Percentiles rank a stretch among this genome's conserved stretches.
Conservation (phyloP, 495 filamentous ascomycete genomes). For the Xylaria castorea region DNA sequence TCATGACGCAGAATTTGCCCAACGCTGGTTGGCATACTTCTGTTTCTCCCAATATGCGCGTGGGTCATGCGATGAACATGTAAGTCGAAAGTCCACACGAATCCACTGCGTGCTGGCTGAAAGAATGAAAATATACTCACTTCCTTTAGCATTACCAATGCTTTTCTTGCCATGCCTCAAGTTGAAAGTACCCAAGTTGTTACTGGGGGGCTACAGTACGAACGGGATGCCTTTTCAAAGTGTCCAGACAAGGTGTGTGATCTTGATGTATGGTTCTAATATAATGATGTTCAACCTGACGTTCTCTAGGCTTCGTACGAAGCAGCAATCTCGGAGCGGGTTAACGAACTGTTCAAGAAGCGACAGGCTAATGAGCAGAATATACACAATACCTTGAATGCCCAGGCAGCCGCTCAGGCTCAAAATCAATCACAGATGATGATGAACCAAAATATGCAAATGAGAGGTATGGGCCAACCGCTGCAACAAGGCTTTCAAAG, state of each 20-base stretch:
- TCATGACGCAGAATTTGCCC: slow-evolving; percentile 30
- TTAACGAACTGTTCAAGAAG: slow-evolving; percentile 46
- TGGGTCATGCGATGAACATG: slow-evolving; percentile 46
- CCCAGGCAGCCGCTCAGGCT: slow-evolving; percentile 45
- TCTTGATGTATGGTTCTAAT: background rate
- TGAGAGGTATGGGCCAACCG: slow-evolving; percentile 51
- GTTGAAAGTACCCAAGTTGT: slow-evolving; percentile 43
- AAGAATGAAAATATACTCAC: slow-evolving; percentile 23
- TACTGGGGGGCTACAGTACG: slow-evolving; percentile 44
- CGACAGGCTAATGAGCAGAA: slow-evolving; percentile 50
- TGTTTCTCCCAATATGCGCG: slow-evolving; percentile 38
- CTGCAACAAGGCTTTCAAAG: slow-evolving; percentile 53
- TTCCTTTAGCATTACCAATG: slow-evolving; percentile 47
- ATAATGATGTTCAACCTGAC: slow-evolving; percentile 28
- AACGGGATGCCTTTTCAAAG: slow-evolving; percentile 50
- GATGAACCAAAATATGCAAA: slow-evolving; percentile 53
- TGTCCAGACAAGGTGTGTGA: slow-evolving; percentile 53
- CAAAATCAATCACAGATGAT: slow-evolving; percentile 53
- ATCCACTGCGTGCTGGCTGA: background rate
- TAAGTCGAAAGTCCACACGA: slow-evolving; percentile 30
- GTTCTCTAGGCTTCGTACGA: slow-evolving; percentile 47
- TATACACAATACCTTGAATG: slow-evolving; percentile 50
- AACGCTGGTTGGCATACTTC: slow-evolving; percentile 44
- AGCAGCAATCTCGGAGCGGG: slow-evolving; percentile 36
- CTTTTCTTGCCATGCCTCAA: slow-evolving; percentile 46